Evolutionary conservation across 306 rosid genomes (phyloP).

Genomic region (Quercus gilva): DNA sequence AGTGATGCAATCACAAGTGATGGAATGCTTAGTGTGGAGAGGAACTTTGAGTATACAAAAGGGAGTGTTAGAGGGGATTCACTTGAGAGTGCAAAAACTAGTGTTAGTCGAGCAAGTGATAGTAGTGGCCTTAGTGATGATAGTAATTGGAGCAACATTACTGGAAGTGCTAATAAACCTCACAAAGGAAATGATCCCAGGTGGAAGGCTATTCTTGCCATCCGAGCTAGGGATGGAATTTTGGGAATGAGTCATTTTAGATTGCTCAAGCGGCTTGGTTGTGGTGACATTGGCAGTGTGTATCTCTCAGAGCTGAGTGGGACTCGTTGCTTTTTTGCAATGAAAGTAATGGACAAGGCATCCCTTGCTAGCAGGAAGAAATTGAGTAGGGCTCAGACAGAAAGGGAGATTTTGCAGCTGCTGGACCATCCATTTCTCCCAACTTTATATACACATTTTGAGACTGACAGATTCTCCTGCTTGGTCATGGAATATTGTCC

Average conservation of each 20-base stretch:
- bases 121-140: slow-evolving; percentile 98
- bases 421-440: slow-evolving; percentile 99
- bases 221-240: slow-evolving; percentile 87
- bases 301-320: slow-evolving; percentile 97
- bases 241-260: slow-evolving; percentile 97
- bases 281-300: slow-evolving; percentile 98
- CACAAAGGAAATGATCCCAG: slow-evolving; percentile 99
- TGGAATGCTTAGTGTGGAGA: slow-evolving; percentile 87
- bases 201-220: slow-evolving; percentile 98
- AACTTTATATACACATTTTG: slow-evolving; percentile 93
- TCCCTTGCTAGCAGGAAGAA: slow-evolving; percentile 95
- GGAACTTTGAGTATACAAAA: slow-evolving; percentile 76
- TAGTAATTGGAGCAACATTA: slow-evolving; percentile 95
- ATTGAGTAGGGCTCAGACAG: slow-evolving; percentile 94
- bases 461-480: slow-evolving; percentile 93
- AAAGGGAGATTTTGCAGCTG: slow-evolving; percentile 92
- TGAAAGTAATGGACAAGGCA: slow-evolving; percentile 99
- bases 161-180: slow-evolving; percentile 98
- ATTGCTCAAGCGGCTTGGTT: slow-evolving; percentile 91
- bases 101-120: slow-evolving; percentile 87
- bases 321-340: slow-evolving; percentile 89
- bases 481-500: slow-evolving; percentile 99
- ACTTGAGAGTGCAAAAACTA: slow-evolving; percentile 94
- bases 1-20: slow-evolving; percentile 81
- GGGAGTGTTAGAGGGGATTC: slow-evolving; percentile 92